Conservation (phyloP, 2,329 filamentous ascomycete species). For the Westerdykella sp. region DNA sequence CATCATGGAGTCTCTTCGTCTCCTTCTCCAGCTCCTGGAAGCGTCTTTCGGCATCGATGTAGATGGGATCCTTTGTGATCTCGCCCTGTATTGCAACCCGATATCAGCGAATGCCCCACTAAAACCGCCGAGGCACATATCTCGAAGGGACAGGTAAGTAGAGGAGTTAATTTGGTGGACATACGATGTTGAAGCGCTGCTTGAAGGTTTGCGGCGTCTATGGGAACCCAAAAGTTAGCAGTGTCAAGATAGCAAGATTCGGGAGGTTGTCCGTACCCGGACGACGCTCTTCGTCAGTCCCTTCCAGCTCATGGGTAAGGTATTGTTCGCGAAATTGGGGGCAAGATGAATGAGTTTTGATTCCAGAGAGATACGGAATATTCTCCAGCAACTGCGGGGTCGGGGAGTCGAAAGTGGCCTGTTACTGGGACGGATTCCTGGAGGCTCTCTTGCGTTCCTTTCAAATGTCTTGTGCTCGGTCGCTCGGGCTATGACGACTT, state of each 20-base stretch:
- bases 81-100: conserved; percentile 54
- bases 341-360: neutral
- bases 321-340: conserved; percentile 2
- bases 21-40: conserved; percentile 92
- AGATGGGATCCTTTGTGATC: conserved; percentile 89
- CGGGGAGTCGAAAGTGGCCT: neutral
- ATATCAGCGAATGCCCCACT: conserved; percentile 17
- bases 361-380: too few relatives aligned
- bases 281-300: conserved; percentile 86
- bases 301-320: conserved; percentile 79
- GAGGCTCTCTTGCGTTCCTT: neutral
- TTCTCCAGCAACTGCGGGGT: neutral
- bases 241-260: neutral
- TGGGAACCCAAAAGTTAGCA: neutral
- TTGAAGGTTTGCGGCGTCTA: conserved; percentile 88
- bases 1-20: conserved; percentile 94
- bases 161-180: conserved; percentile 9
- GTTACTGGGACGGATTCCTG: too few relatives aligned
- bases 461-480: neutral
- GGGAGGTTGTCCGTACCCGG: conserved; percentile 55
- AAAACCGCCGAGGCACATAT: neutral
- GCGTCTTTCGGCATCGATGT: conserved; percentile 86
- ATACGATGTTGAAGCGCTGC: conserved; percentile 76
- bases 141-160: neutral
- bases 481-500: conserved; percentile 1